These are phyloP conservation scores for Canariomyces notabilis DNA, from an alignment of 2,329 filamentous ascomycete species.

Conservation along the genomic window DNA sequence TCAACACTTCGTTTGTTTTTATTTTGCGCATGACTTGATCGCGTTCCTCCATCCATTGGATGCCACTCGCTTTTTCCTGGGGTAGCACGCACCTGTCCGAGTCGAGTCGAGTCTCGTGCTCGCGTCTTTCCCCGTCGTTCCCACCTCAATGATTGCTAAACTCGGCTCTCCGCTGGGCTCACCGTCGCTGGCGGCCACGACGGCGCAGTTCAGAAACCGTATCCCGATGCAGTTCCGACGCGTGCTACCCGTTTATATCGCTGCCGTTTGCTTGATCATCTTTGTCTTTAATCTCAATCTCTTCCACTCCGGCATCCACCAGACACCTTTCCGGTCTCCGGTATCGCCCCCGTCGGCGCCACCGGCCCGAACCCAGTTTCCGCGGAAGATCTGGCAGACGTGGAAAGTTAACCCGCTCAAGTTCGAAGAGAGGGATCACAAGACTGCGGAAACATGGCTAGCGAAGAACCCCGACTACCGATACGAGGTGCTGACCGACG, in stretches of 20 bases:
- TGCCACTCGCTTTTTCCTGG: constrained; percentile 16
- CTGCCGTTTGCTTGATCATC: constrained; percentile 39
- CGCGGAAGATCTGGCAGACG: constrained; percentile 69
- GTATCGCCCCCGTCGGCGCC: constrained; percentile 1
- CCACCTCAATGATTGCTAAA: constrained; percentile 30
- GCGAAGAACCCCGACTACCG: constrained; percentile 60
- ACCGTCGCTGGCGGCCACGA: constrained; percentile 35
- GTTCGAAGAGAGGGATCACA: constrained; percentile 60
- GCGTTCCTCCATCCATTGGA: constrained; percentile 9
- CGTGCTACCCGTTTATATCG: constrained; percentile 42
- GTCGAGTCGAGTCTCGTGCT: constrained; percentile 2
- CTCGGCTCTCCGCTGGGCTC: constrained; percentile 32
- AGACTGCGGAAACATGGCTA: constrained; percentile 59
- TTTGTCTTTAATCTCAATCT: constrained; percentile 43
- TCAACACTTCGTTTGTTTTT: constrained; percentile 7
- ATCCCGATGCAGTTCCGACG: constrained; percentile 46
- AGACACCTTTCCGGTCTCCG: constrained; percentile 9
- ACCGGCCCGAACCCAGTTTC: constrained; percentile 40
- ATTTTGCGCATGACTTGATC: constrained; percentile 3
- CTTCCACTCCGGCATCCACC: constrained; percentile 26
- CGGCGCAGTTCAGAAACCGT: constrained; percentile 34
- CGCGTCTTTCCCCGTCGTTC: constrained; percentile 13
- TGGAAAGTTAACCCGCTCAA: constrained; percentile 66
- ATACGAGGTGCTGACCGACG: constrained; percentile 66
- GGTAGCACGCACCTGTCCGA: constrained; percentile 12